Conservation (phyloP, 2,329 filamentous ascomycete species). For the Incumbomyces lentus region DNA sequence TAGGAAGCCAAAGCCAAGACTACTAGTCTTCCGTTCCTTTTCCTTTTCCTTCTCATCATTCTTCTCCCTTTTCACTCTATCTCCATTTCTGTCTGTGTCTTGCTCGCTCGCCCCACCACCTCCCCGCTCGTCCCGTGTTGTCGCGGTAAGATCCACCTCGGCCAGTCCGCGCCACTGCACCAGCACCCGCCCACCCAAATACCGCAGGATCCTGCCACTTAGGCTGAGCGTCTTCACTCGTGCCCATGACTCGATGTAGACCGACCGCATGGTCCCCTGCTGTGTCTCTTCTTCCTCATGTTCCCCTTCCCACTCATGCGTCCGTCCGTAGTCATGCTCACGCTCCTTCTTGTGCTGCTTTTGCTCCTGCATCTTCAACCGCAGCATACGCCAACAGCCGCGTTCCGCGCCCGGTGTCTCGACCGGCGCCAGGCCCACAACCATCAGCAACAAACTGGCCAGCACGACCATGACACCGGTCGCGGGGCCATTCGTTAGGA, state of each 20-base stretch:
- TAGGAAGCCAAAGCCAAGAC: too few species aligned
- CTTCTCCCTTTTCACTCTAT: not conserved
- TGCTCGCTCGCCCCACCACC: slow-evolving; percentile 25
- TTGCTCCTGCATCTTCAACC: too few species aligned
- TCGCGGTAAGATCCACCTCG: slow-evolving; percentile 22
- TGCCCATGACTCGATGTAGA: slow-evolving; percentile 92
- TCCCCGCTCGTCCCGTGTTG: slow-evolving; percentile 17
- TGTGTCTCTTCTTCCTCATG: not conserved
- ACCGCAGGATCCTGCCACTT: slow-evolving; percentile 65
- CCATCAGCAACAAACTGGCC: slow-evolving; percentile 46
- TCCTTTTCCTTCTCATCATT: too few species aligned
- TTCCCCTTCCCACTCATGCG: too few species aligned
- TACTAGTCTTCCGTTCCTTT: too few species aligned
- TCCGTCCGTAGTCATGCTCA: too few species aligned
- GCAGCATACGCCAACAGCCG: too few species aligned
- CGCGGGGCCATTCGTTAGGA: slow-evolving; percentile 80
- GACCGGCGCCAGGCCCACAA: slow-evolving; percentile 27
- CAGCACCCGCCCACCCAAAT: slow-evolving; percentile 65
- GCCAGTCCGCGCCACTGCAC: slow-evolving; percentile 69
- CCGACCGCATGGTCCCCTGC: slow-evolving; percentile 52
- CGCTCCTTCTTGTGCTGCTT: too few species aligned
- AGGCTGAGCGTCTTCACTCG: slow-evolving; percentile 72
- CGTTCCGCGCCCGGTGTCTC: not conserved
- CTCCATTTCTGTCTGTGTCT: slow-evolving; percentile 5
- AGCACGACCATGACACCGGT: slow-evolving; percentile 69